A percentile compares a stretch with the other conserved stretches of the same genome.
Conservation (phyloP, 768 basidiomycete genomes). For the Mycena venus region DNA sequence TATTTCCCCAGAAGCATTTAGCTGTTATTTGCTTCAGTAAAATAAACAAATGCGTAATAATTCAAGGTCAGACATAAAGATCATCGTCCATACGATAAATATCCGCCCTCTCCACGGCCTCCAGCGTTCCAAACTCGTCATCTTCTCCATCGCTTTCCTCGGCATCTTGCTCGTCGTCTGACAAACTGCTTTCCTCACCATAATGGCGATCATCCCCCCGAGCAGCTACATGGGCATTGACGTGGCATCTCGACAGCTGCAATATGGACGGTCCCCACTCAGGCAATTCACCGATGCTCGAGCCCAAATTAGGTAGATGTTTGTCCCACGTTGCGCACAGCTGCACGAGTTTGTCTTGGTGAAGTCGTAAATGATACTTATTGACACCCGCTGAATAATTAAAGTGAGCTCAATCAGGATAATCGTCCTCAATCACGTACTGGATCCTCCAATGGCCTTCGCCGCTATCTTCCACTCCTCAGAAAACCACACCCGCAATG, state of each 20-base stretch:
- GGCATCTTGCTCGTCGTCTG: not conserved
- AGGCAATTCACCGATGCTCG: too few species aligned
- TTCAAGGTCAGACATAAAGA: too few species aligned
- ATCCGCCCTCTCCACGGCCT: not conserved
- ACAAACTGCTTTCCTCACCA: not conserved
- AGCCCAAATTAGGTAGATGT: too few species aligned
- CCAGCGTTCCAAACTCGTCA: not conserved
- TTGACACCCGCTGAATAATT: not conserved
- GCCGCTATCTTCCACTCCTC: slow-evolving; percentile 18
- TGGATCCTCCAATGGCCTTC: not conserved
- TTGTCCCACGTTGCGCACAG: too few species aligned
- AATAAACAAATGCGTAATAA: too few species aligned
- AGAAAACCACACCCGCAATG: slow-evolving; percentile 29
- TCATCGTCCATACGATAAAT: not conserved
- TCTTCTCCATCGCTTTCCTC: not conserved
- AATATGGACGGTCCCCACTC: too few species aligned
- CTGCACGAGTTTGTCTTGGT: too few species aligned
- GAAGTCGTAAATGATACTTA: not conserved
- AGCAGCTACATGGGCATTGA: not conserved
- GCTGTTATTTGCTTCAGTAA: too few species aligned
- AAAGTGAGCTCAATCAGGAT: not conserved
- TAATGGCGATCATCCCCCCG: not conserved
- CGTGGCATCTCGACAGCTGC: not conserved
- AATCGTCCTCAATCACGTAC: not conserved
- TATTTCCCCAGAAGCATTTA: too few species aligned